Evolutionary conservation across 2,329 filamentous ascomycete species (phyloP).

Genomic region (Penicillium hordei): DNA sequence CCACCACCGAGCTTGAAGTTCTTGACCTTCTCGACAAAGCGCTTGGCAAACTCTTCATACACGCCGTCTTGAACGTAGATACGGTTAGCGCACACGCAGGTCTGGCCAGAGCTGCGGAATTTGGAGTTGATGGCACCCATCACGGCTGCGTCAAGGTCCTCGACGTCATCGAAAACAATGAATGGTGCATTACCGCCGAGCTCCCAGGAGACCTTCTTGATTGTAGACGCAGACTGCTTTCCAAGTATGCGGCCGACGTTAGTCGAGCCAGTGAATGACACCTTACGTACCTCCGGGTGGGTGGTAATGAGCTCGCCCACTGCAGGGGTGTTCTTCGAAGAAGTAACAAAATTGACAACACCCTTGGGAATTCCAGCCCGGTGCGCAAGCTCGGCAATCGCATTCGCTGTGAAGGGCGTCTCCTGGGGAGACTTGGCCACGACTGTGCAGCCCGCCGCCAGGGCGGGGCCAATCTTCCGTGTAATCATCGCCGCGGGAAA

Average conservation of each 20-base stretch:
- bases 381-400: slow-evolving; percentile 79
- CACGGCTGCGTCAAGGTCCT: slow-evolving; percentile 82
- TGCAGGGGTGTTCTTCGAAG: slow-evolving; percentile 73
- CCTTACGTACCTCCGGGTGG: slow-evolving; percentile 74
- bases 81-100: slow-evolving; percentile 77
- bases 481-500: slow-evolving; percentile 59
- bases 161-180: slow-evolving; percentile 88
- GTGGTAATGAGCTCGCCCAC: slow-evolving; percentile 77
- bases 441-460: slow-evolving; percentile 94
- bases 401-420: slow-evolving; percentile 87
- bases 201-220: slow-evolving; percentile 87
- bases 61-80: slow-evolving; percentile 55
- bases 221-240: slow-evolving; percentile 79
- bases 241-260: slow-evolving; percentile 73
- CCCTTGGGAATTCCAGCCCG: slow-evolving; percentile 87
- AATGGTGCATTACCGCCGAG: slow-evolving; percentile 94
- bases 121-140: slow-evolving; percentile 80
- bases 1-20: slow-evolving; percentile 50
- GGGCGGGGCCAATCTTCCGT: slow-evolving; percentile 54
- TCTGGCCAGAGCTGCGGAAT: slow-evolving; percentile 93
- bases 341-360: slow-evolving; percentile 85
- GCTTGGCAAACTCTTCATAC: slow-evolving; percentile 54
- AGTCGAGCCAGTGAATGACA: slow-evolving; percentile 85
- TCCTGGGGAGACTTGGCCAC: slow-evolving; percentile 89
- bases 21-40: slow-evolving; percentile 56